Evolutionary conservation across 202 grass and related monocot genomes (phyloP).

Genomic region (Saccharum hybrid): DNA sequence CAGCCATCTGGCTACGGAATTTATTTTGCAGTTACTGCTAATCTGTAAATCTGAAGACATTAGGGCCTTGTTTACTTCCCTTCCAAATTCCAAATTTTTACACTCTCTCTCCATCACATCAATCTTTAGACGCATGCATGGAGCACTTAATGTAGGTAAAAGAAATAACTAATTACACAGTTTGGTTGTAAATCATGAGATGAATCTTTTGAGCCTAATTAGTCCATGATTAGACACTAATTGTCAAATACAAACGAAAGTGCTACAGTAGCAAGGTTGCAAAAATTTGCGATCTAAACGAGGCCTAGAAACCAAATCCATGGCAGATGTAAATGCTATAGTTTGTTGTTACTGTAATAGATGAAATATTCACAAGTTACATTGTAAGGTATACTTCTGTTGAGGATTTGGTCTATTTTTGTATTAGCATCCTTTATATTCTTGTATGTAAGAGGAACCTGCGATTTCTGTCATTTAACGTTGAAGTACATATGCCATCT

Average conservation of each 20-base stretch:
- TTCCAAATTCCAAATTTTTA: no score
- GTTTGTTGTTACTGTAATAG: conserved; percentile 3
- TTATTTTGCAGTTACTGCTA: conserved; percentile 1
- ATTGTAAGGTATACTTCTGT: conserved; percentile 1
- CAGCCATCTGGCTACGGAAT: not conserved
- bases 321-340: not conserved
- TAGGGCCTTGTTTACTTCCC: no score
- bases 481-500: not conserved
- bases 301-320: not conserved
- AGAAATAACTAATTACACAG: no score
- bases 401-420: not conserved
- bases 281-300: no score
- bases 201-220: no score
- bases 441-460: conserved; percentile 17
- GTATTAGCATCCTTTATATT: conserved; percentile 22
- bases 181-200: no score
- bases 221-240: no score
- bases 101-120: no score
- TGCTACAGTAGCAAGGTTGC: no score
- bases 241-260: no score
- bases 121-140: no score
- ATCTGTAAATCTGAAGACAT: not conserved
- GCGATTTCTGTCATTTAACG: not conserved
- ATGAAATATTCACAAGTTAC: conserved; percentile 18
- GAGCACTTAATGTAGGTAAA: no score